Conservation (phyloP, 305 asterid genomes). For the Lippia alba region DNA sequence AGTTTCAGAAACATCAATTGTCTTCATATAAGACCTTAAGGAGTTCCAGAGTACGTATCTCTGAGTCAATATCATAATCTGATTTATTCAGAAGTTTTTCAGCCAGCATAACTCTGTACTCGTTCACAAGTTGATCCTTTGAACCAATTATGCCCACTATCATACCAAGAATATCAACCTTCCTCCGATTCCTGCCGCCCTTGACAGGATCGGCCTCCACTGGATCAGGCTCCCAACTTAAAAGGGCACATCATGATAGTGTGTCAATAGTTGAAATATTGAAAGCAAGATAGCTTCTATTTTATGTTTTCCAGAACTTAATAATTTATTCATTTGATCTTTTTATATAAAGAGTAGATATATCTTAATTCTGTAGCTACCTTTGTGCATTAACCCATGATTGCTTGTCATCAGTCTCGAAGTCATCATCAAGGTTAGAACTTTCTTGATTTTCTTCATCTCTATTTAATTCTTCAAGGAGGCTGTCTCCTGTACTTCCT, state of each 20-base stretch:
- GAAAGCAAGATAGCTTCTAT: constrained; percentile 24
- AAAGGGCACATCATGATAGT: constrained; percentile 36
- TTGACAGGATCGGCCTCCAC: constrained; percentile 90
- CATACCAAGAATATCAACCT: constrained; percentile 96
- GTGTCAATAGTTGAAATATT: constrained; percentile 41
- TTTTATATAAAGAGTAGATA: constrained; percentile 13
- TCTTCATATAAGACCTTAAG: constrained; percentile 68
- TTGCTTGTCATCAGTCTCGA: constrained; percentile 84
- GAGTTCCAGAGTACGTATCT: constrained; percentile 92
- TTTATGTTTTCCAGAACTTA: constrained; percentile 16
- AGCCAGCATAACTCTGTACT: constrained; percentile 98
- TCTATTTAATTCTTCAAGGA: constrained; percentile 94
- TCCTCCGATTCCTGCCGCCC: constrained; percentile 81
- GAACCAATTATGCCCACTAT: constrained; percentile 95
- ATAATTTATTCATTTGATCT: constrained; percentile 13
- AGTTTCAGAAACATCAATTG: constrained; percentile 33
- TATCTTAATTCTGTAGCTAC: constrained; percentile 44
- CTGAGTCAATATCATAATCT: constrained; percentile 93
- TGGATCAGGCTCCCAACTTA: constrained; percentile 99
- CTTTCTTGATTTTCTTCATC: constrained; percentile 96
- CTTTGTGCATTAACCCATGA: constrained; percentile 92
- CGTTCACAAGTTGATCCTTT: constrained; percentile 95
- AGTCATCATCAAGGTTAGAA: constrained; percentile 71
- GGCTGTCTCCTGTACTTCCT: constrained; percentile 89
- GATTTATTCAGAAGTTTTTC: constrained; percentile 95